These are phyloP conservation scores for Dryadomyces sulphureus DNA, from an alignment of 2,329 filamentous ascomycete genomes.

Conservation along the genomic window DNA sequence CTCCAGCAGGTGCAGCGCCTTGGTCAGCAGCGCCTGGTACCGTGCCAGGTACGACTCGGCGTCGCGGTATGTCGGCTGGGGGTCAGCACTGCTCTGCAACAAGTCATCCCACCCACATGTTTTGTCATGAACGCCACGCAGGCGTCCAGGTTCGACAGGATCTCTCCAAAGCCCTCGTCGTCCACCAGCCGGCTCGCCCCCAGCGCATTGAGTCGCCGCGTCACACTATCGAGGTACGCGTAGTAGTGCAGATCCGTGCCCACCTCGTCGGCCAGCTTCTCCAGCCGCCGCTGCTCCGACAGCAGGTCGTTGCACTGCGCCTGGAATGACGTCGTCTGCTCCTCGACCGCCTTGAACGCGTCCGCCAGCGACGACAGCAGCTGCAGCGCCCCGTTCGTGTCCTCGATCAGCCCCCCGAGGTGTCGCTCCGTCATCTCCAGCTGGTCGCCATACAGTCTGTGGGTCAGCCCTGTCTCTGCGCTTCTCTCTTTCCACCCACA, in stretches of 20 bases:
- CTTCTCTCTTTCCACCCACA: constrained; percentile 47
- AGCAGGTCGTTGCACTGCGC: constrained; percentile 82
- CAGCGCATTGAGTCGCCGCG: constrained; percentile 78
- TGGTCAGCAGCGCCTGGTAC: constrained; percentile 66
- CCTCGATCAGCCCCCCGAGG: constrained; percentile 61
- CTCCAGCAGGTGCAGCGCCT: constrained; percentile 46
- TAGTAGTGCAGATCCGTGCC: constrained; percentile 90
- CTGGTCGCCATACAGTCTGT: constrained; percentile 55
- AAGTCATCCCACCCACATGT: constrained; percentile 45
- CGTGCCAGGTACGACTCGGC: constrained; percentile 75
- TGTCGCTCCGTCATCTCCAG: constrained; percentile 65
- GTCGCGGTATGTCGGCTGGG: constrained; percentile 67
- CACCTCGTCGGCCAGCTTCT: constrained; percentile 68
- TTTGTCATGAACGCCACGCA: constrained; percentile 87
- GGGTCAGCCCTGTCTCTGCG: too few relatives aligned
- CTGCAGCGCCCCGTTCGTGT: constrained; percentile 61
- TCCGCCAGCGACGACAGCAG: constrained; percentile 66
- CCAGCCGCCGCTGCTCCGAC: constrained; percentile 64
- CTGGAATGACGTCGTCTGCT: constrained; percentile 85
- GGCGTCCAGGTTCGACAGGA: constrained; percentile 73
- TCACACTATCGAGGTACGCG: constrained; percentile 81
- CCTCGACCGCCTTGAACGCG: constrained; percentile 77
- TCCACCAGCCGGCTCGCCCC: constrained; percentile 78
- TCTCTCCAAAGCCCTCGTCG: constrained; percentile 71
- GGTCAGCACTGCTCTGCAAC: neutral